Conservation (phyloP, 768 basidiomycete species). For the Amanita brunnescens region DNA sequence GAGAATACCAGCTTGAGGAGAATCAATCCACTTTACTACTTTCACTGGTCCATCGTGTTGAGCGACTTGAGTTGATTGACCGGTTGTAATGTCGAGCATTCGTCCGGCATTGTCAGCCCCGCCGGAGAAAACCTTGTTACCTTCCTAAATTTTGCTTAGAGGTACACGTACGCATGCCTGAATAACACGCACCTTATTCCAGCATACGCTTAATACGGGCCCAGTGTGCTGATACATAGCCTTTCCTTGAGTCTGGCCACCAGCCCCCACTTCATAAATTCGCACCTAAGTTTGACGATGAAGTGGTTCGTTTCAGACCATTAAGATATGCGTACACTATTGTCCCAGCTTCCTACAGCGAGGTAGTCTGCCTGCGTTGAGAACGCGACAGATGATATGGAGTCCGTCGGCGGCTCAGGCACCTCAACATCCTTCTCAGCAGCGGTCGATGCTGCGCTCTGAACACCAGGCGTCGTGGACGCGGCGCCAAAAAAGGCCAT, state of each 20-base stretch:
- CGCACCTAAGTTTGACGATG: slow-evolving; percentile 53
- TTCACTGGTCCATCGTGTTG: slow-evolving; percentile 88
- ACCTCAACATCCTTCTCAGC: slow-evolving; percentile 78
- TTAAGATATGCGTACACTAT: slow-evolving; percentile 50
- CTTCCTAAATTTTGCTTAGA: slow-evolving; percentile 47
- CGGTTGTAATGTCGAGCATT: slow-evolving; percentile 84
- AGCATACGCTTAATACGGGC: slow-evolving; percentile 80
- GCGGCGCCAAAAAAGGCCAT: slow-evolving; percentile 36
- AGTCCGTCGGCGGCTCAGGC: slow-evolving; percentile 73
- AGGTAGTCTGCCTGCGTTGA: slow-evolving; percentile 82
- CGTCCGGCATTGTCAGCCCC: slow-evolving; percentile 95
- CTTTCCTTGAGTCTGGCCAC: slow-evolving; percentile 78
- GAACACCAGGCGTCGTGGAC: slow-evolving; percentile 19
- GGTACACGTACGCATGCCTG: slow-evolving; percentile 3
- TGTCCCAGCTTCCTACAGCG: slow-evolving; percentile 92
- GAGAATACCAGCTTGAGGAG: slow-evolving; percentile 64
- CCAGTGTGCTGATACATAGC: slow-evolving; percentile 89
- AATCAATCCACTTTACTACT: slow-evolving; percentile 74
- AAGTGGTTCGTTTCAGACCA: not conserved
- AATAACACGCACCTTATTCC: slow-evolving; percentile 67
- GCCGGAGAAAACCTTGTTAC: slow-evolving; percentile 83
- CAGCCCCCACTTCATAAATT: slow-evolving; percentile 80
- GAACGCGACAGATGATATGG: slow-evolving; percentile 79
- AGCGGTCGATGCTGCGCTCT: slow-evolving; percentile 27
- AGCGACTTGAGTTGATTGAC: slow-evolving; percentile 74